Conservation (phyloP, 306 rosid genomes). For the Benincasa hispida region DNA sequence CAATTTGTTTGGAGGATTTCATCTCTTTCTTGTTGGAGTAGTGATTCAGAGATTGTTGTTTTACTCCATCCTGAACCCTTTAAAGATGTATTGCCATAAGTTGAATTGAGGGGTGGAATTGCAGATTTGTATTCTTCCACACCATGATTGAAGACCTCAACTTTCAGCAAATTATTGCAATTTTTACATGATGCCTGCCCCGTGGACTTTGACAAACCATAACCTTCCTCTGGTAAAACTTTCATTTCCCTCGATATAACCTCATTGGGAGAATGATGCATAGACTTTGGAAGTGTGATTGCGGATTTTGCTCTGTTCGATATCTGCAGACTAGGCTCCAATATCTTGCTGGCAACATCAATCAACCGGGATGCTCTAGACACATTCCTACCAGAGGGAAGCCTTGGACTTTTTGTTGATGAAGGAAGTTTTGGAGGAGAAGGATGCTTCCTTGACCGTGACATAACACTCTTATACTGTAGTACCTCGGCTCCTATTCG, state of each 20-base stretch:
- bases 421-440: constrained; percentile 51
- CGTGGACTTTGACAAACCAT: constrained; percentile 20
- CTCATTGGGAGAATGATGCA: constrained; percentile 15
- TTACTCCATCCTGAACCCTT: constrained; percentile 28
- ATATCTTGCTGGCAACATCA: constrained; percentile 73
- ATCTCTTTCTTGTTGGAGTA: constrained; percentile 21
- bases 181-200: constrained; percentile 55
- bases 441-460: constrained; percentile 41
- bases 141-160: constrained; percentile 21
- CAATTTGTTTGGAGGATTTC: constrained; percentile 23
- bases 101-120: constrained; percentile 24
- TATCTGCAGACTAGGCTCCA: constrained; percentile 79
- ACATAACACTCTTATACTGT: constrained; percentile 64
- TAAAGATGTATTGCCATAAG: constrained; percentile 15
- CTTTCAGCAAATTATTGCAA: constrained; percentile 48
- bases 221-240: constrained; percentile 16
- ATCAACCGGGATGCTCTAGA: constrained; percentile 62
- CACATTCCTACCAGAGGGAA: constrained; percentile 33
- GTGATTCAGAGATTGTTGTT: constrained; percentile 13
- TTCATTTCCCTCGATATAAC: constrained; percentile 10
- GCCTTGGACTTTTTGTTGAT: constrained; percentile 53
- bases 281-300: constrained; percentile 33
- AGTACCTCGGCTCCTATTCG: constrained; percentile 65
- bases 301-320: constrained; percentile 36
- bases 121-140: constrained; percentile 20